Percentiles rank a stretch among this genome's conserved stretches.
Evolutionary conservation across 2,329 filamentous ascomycete species (phyloP).

Genomic region (Colletotrichum tropicale): DNA sequence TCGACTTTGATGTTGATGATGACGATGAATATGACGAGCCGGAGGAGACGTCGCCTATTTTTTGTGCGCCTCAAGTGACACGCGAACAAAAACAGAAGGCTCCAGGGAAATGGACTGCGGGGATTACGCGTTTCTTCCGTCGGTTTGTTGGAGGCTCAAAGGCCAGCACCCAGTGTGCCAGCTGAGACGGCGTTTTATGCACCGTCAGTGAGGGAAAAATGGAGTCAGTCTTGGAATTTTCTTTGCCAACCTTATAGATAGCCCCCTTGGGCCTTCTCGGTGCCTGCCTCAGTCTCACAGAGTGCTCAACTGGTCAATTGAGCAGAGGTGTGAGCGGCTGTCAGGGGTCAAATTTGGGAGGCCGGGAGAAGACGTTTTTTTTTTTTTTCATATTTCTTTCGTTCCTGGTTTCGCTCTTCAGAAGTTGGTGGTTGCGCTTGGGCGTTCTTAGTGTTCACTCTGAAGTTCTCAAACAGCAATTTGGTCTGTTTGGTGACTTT

Average conservation of each 20-base stretch:
- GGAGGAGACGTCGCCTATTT: neutral
- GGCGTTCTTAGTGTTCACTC: neutral
- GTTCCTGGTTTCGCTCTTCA: accelerated
- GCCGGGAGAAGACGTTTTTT: accelerated
- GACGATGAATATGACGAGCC: neutral
- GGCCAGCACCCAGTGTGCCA: neutral
- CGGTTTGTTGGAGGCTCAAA: neutral
- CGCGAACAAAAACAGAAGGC: neutral
- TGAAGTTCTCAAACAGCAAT: neutral
- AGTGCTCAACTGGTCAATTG: neutral
- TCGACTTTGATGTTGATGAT: neutral
- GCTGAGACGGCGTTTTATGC: neutral
- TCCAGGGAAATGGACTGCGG: neutral
- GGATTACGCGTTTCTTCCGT: neutral
- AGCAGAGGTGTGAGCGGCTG: neutral
- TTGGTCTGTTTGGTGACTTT: neutral
- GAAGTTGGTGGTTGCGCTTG: neutral
- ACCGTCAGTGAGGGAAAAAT: neutral
- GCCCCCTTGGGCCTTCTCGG: neutral
- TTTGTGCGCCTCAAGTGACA: neutral
- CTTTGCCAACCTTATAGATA: accelerated
- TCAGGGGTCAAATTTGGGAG: neutral
- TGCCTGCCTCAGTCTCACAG: neutral
- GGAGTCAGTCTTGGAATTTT: accelerated
- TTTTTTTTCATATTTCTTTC: neutral